These are phyloP conservation scores for Cystoisospora suis DNA, from an alignment of 169 alveolate species.

Conservation along the genomic window DNA sequence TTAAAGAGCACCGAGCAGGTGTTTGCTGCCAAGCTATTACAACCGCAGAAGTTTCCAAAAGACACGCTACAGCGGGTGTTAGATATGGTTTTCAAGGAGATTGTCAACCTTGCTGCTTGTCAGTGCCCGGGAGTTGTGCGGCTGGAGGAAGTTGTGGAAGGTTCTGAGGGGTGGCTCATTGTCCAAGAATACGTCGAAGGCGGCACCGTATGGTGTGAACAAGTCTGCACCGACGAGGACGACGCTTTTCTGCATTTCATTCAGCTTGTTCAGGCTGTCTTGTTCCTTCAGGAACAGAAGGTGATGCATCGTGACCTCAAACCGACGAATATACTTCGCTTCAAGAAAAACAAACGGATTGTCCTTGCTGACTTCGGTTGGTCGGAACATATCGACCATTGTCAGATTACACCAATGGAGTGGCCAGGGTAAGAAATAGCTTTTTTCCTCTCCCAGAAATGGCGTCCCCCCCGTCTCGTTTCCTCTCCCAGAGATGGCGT, in stretches of 20 bases:
- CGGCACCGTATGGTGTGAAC: slow-evolving; percentile 83
- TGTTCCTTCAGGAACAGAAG: slow-evolving; percentile 77
- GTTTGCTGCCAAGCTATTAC: slow-evolving; percentile 81
- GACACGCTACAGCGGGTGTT: slow-evolving; percentile 78
- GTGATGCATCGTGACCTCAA: slow-evolving; percentile 80
- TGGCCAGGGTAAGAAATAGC: slow-evolving; percentile 84
- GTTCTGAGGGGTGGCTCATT: slow-evolving; percentile 80
- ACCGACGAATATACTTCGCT: slow-evolving; percentile 78
- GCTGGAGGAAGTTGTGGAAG: slow-evolving; percentile 78
- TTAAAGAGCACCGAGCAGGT: slow-evolving; percentile 75
- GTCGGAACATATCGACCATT: slow-evolving; percentile 77
- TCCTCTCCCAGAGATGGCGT: too few species aligned
- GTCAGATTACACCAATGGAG: slow-evolving; percentile 75
- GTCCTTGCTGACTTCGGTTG: slow-evolving; percentile 85
- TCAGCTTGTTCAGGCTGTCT: slow-evolving; percentile 79
- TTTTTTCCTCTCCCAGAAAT: too few species aligned
- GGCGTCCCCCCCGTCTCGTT: too few species aligned
- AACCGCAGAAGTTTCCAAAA: slow-evolving; percentile 78
- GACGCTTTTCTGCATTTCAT: slow-evolving; percentile 80
- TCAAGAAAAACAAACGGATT: slow-evolving; percentile 70
- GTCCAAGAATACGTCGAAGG: slow-evolving; percentile 82
- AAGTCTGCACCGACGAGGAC: slow-evolving; percentile 72
- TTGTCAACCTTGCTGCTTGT: slow-evolving; percentile 76
- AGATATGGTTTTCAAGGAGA: slow-evolving; percentile 80
- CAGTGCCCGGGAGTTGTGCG: slow-evolving; percentile 85